Evolutionary conservation across 306 rosid genomes (phyloP), one percentile per base, ranked within the genome.

Genomic region (Acacia crassicarpa): DNA sequence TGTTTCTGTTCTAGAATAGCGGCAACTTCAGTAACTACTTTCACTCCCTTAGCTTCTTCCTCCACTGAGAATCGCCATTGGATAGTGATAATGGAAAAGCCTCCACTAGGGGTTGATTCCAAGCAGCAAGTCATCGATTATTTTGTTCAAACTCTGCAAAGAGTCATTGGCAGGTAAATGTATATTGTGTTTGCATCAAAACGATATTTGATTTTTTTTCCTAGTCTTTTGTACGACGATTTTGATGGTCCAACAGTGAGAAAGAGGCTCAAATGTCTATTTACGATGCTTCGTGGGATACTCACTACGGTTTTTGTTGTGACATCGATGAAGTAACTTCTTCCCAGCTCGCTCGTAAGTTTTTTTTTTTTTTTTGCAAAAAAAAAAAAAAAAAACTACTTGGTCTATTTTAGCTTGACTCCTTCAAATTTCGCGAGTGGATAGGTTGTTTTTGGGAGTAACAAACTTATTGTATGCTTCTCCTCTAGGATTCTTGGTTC

Each of bases 251-350:
- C 53, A 49, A 20, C 85, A 94, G 97, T 75, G 97, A 92, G 84
- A 76, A 83, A 82, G 98, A 91, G 48, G 93, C 95, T 86, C 98
- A 94, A 82, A 89, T 88, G 93, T 86, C 93, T 84, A 83, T 92
- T 33, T 92, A 94, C 78, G 90, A 94, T 87, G 92, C 93, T 87
- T 91, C 94, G n/a, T 89, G 88, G 88, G 86, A 82, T 61, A 75
- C 91, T 83, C 89, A 85, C 71, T 91, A 82, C 19, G 91, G 90
- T 59, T 92, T 94, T 85, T 94, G 97, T 81, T 94, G 95, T 80
- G 92, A 92, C 68, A 81, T 92, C 69, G 98, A 91, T 82, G 90
- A 90, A 79, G 88, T 86, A 74, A 78, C 89, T 76, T 83, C 97
- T 35, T 73, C 76, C 65, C 87, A 88, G 88, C 91, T 94, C 41